These are phyloP conservation scores for Periconia digitata DNA, from an alignment of 2,329 filamentous ascomycete genomes.

Conservation along the genomic window DNA sequence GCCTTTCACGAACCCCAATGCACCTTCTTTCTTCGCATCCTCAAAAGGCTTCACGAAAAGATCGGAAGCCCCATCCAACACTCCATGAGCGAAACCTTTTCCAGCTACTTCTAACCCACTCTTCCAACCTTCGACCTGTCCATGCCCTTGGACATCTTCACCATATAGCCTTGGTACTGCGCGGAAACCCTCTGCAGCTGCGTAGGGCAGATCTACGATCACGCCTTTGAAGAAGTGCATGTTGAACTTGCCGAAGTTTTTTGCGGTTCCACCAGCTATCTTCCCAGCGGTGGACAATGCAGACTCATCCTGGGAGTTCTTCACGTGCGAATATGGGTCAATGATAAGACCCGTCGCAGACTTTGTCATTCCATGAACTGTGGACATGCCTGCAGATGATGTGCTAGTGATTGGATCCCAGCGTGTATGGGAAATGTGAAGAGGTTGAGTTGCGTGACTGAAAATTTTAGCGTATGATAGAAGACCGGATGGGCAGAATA, in stretches of 20 bases:
- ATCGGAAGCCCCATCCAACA: slow-evolving; percentile 36
- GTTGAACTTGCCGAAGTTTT: slow-evolving; percentile 21
- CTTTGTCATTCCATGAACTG: slow-evolving; percentile 56
- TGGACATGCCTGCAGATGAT: slow-evolving; percentile 59
- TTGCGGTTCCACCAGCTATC: slow-evolving; percentile 11
- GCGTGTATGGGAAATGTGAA: slow-evolving; percentile 38
- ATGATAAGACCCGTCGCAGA: slow-evolving; percentile 60
- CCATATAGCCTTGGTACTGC: slow-evolving; percentile 42
- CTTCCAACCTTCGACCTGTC: slow-evolving; percentile 36
- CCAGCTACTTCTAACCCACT: slow-evolving; percentile 35
- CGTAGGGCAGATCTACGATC: slow-evolving; percentile 41
- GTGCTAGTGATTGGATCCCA: slow-evolving; percentile 69
- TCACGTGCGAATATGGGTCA: slow-evolving; percentile 13
- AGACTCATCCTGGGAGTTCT: not conserved
- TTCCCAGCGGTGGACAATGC: not conserved
- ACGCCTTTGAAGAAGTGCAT: slow-evolving; percentile 30
- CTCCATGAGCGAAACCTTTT: slow-evolving; percentile 36
- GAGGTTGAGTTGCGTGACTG: slow-evolving; percentile 22
- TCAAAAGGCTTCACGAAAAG: slow-evolving; percentile 33
- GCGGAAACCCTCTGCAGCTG: slow-evolving; percentile 40
- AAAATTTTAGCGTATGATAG: too few relatives aligned
- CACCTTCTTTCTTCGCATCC: slow-evolving; percentile 35
- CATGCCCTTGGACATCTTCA: slow-evolving; percentile 36
- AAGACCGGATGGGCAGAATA: too few relatives aligned
- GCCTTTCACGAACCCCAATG: slow-evolving; percentile 35